phyloP scores from a whole-genome alignment of 2,329 filamentous ascomycete genomes.

The Fusarium sp. region DNA sequence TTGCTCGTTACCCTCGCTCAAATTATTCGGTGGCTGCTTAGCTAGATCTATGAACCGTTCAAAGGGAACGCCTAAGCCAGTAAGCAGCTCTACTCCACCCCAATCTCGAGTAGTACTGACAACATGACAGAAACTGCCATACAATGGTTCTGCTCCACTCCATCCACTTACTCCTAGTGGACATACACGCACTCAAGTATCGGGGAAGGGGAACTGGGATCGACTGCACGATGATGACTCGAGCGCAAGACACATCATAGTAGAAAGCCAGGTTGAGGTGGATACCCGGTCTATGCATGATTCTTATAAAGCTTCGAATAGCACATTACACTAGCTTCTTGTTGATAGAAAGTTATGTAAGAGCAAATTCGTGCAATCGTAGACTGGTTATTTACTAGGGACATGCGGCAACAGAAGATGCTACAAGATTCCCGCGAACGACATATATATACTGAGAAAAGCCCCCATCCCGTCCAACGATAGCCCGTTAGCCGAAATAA shows the following conservation, averaged over 20 bases:
- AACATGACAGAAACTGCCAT: background rate
- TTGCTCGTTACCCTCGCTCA: conserved; percentile 23
- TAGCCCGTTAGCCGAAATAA: too few species aligned
- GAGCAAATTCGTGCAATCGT: too few species aligned
- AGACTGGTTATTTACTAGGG: too few species aligned
- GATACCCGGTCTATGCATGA: background rate
- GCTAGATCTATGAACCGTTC: conserved; percentile 16
- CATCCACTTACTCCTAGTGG: background rate
- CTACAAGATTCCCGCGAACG: too few species aligned
- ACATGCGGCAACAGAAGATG: too few species aligned
- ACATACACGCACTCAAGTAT: conserved; percentile 9
- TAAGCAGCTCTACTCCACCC: background rate
- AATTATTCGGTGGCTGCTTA: conserved; percentile 20
- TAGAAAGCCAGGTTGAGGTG: background rate
- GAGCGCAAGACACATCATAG: conserved; percentile 23
- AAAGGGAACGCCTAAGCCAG: conserved; percentile 2
- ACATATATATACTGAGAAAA: too few species aligned
- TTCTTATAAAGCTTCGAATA: background rate
- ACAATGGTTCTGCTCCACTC: background rate
- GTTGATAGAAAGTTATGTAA: too few species aligned
- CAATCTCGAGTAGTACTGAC: rapidly evolving
- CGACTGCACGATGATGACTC: conserved; percentile 22
- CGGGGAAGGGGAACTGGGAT: conserved; percentile 18
- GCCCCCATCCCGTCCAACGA: too few species aligned
- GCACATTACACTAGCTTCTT: background rate